These are phyloP conservation scores for Citrus glauca DNA, from an alignment of 345 rosid genomes.

Conservation along the genomic window DNA sequence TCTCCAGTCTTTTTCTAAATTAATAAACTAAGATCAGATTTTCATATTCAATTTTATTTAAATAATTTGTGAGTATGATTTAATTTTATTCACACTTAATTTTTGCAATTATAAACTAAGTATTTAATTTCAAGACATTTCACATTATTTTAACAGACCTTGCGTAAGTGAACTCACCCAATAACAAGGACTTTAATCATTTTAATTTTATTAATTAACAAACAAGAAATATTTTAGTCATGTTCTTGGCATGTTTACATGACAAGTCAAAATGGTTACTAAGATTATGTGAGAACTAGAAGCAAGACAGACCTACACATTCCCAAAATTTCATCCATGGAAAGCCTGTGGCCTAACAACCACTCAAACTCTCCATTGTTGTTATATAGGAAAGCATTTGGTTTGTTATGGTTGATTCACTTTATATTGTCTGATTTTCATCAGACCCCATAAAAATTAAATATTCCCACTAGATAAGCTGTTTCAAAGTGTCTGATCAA, in stretches of 20 bases:
- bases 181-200: no score
- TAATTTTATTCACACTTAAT: no score
- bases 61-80: no score
- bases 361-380: slow-evolving; percentile 36
- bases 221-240: background rate
- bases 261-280: background rate
- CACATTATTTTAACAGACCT: no score
- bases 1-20: no score
- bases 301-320: background rate
- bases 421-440: slow-evolving; percentile 19
- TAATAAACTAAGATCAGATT: no score
- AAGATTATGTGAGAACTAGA: slow-evolving; percentile 8
- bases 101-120: no score
- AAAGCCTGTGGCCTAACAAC: slow-evolving; percentile 85
- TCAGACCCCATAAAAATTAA: slow-evolving; percentile 2
- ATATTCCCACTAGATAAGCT: background rate
- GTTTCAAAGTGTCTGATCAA: background rate
- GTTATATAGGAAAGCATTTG: slow-evolving; percentile 51
- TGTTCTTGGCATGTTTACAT: slow-evolving; percentile 22
- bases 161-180: no score
- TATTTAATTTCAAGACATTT: no score
- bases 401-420: slow-evolving; percentile 62
- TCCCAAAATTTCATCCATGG: slow-evolving; percentile 30
- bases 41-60: no score
- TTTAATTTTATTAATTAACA: no score